Conservation (phyloP, 164 flowering plant species). For the Akebia trifoliata region DNA sequence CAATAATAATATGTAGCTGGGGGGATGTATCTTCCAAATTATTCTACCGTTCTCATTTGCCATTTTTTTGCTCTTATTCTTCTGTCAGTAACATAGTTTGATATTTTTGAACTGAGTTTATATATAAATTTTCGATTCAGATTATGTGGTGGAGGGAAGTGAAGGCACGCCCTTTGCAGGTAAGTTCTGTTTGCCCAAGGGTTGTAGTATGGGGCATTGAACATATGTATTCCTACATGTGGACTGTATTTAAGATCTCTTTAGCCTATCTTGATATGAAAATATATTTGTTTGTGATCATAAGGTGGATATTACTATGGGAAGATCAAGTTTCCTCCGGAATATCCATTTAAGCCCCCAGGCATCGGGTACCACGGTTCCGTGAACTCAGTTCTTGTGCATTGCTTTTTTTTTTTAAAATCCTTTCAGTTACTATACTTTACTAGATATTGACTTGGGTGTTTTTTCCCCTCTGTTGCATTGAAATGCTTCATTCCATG, state of each 20-base stretch:
- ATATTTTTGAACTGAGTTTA: not conserved
- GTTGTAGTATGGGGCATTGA: not conserved
- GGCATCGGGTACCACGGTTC: slow-evolving; percentile 58
- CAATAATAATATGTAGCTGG: too few species aligned
- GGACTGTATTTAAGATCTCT: not conserved
- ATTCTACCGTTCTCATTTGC: too few species aligned
- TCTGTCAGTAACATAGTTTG: not conserved
- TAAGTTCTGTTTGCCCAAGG: slow-evolving; percentile 19
- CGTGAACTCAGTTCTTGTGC: not conserved
- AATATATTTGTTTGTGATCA: too few species aligned
- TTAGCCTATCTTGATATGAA: slow-evolving; percentile 7
- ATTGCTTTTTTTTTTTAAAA: not conserved
- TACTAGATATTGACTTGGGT: slow-evolving; percentile 9
- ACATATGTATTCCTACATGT: not conserved
- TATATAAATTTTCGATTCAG: slow-evolving; percentile 28
- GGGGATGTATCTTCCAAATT: too few species aligned
- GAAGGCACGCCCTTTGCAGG: slow-evolving; percentile 95
- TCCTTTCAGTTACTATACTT: not conserved
- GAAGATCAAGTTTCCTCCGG: slow-evolving; percentile 90
- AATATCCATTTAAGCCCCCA: slow-evolving; percentile 97
- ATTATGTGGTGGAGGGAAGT: slow-evolving; percentile 97
- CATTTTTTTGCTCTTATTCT: not conserved
- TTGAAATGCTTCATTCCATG: not conserved
- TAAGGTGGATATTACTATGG: slow-evolving; percentile 93
- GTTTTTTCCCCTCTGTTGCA: not conserved